Percentiles rank a stretch among this genome's conserved stretches.
Evolutionary conservation across 1,284 basidiomycete species (phyloP).

Genomic region (Moniliella sp.): DNA sequence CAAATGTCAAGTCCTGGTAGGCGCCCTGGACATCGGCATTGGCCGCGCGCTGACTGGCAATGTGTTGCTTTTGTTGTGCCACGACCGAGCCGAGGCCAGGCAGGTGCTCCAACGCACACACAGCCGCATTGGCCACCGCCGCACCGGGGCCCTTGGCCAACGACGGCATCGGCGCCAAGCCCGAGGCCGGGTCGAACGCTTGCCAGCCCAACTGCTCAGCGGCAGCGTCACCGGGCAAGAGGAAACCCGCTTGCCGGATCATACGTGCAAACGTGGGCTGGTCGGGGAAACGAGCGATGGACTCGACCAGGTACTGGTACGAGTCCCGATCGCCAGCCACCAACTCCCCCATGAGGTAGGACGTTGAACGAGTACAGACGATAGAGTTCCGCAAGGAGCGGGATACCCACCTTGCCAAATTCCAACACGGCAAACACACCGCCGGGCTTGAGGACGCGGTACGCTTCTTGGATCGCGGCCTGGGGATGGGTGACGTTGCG

Average conservation of each 20-base stretch:
- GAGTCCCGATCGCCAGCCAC: slow-evolving; percentile 82
- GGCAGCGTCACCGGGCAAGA: slow-evolving; percentile 19
- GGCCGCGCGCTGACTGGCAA: slow-evolving; percentile 2
- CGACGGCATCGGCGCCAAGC: too few relatives aligned
- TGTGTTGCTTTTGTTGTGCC: background rate
- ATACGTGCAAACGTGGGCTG: slow-evolving; percentile 75
- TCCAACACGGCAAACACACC: slow-evolving; percentile 88
- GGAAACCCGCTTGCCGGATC: slow-evolving; percentile 39
- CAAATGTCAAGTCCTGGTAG: slow-evolving; percentile 30
- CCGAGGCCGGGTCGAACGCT: slow-evolving; percentile 6
- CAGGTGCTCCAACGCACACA: too few relatives aligned
- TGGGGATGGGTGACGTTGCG: slow-evolving; percentile 88
- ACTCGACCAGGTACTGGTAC: slow-evolving; percentile 83
- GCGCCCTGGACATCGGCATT: slow-evolving; percentile 15
- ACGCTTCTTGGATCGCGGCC: slow-evolving; percentile 65
- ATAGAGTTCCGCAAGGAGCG: slow-evolving; percentile 60
- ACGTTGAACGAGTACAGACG: slow-evolving; percentile 88
- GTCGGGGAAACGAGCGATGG: slow-evolving; percentile 76
- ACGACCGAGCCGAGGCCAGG: background rate
- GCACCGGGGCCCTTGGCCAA: too few relatives aligned
- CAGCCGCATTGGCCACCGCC: too few relatives aligned
- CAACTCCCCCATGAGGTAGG: slow-evolving; percentile 77
- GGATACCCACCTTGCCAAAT: slow-evolving; percentile 81
- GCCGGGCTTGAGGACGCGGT: slow-evolving; percentile 85
- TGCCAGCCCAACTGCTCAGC: slow-evolving; percentile 12